phyloP scores from a whole-genome alignment of 1,284 basidiomycete species.

The Cryptococcus wingfieldii region DNA sequence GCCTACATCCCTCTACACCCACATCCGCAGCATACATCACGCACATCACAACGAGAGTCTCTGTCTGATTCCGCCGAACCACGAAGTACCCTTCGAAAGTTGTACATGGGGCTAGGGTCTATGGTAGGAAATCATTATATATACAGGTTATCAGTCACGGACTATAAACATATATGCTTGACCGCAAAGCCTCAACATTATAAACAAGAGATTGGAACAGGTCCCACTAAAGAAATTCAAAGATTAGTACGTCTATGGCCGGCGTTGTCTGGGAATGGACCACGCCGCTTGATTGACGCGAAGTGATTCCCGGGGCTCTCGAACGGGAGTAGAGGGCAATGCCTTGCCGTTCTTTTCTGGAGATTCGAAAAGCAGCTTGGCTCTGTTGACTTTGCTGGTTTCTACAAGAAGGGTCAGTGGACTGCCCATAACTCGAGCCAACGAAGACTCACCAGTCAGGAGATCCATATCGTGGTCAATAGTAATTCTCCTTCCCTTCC shows the following conservation, averaged over 20 bases:
- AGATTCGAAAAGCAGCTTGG: conserved; percentile 28
- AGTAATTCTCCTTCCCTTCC: conserved; percentile 39
- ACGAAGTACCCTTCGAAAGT: too few species aligned
- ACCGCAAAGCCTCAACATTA: background rate
- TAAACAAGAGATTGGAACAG: background rate
- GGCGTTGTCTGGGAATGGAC: conserved; percentile 18
- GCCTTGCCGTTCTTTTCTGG: conserved; percentile 7
- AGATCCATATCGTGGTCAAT: conserved; percentile 47
- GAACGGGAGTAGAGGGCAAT: conserved; percentile 9
- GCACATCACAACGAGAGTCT: too few species aligned
- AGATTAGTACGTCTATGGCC: conserved; percentile 5
- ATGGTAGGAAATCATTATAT: too few species aligned
- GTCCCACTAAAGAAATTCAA: background rate
- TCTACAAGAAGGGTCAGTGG: conserved; percentile 7
- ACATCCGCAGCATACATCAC: too few species aligned
- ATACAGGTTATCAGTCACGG: background rate
- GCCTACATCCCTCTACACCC: too few species aligned
- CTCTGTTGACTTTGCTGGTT: conserved; percentile 28
- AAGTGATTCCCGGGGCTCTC: conserved; percentile 9
- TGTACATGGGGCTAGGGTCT: too few species aligned
- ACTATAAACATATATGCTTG: background rate
- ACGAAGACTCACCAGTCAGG: conserved; percentile 33
- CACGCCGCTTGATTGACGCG: conserved; percentile 9
- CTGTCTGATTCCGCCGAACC: too few species aligned
- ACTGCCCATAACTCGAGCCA: background rate